Percentiles rank a stretch among this genome's conserved stretches.
phyloP scores from a whole-genome alignment of 306 rosid species.

The Urtica urens region DNA sequence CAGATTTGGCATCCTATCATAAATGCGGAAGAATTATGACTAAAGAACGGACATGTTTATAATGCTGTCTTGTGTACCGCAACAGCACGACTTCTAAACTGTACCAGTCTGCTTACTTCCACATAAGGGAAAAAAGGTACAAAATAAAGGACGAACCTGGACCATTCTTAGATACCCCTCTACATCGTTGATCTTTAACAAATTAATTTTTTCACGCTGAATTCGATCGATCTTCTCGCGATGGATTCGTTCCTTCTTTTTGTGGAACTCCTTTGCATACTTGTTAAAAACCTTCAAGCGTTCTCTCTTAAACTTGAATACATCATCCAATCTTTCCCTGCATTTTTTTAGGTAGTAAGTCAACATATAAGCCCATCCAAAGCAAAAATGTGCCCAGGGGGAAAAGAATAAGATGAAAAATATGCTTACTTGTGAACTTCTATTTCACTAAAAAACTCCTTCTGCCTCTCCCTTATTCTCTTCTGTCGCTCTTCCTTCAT shows the following conservation, averaged over 20 bases:
- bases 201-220: conserved; percentile 97
- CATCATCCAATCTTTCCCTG: conserved; percentile 94
- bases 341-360: conserved; percentile 27
- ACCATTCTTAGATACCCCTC: conserved; percentile 99
- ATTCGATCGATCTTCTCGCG: conserved; percentile 98
- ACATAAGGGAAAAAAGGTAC: too few relatives aligned
- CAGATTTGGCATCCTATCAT: conserved; percentile 89
- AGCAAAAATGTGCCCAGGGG: conserved; percentile 2
- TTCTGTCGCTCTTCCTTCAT: conserved; percentile 99
- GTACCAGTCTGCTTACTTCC: too few relatives aligned
- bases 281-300: conserved; percentile 88
- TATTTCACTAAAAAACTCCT: conserved; percentile 88
- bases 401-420: conserved; percentile 1
- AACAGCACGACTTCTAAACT: too few relatives aligned
- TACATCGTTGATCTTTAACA: conserved; percentile 93
- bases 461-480: conserved; percentile 94
- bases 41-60: too few relatives aligned
- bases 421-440: conserved; percentile 93
- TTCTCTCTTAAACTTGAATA: conserved; percentile 78
- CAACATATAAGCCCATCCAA: conserved; percentile 1
- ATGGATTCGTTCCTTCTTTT: conserved; percentile 91
- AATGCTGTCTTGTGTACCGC: too few relatives aligned
- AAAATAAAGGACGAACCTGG: conserved; percentile 72
- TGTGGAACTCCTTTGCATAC: conserved; percentile 88
- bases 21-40: conserved; percentile 11